Base-by-base conservation (phyloP, 2,329 filamentous ascomycete genomes). In the Phyllosticta citrichinensis region DNA sequence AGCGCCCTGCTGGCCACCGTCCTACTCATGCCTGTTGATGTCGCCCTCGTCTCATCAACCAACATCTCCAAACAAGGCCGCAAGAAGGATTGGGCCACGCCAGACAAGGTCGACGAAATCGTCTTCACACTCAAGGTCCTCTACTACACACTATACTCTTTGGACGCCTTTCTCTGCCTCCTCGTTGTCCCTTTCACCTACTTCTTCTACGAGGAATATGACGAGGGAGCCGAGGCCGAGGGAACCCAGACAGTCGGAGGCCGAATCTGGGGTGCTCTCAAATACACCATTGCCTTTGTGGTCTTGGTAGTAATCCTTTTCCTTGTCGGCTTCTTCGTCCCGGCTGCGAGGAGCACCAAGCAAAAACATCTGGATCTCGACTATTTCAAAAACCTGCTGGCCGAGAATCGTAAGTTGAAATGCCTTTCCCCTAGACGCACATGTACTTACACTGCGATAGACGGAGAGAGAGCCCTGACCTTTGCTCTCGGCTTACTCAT, bases 121-220 rank as follows among this genome's bases (percentile, higher is more conserved):
- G 79, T 93, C 17, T 81, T 85, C 64, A 91, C 89, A 0, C 81
- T 99, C 65, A 89, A 89, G 72, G 82, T 95, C 62, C 88, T 96
- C 62, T 99, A 99, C 77, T 97, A 97, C 75, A 81, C 86, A 0
- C 81, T 99, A 0, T 99, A 97, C 77, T 94, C 89, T 67, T 79
- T 97, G 66, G 94, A 99, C 73, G 89, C 91, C 0, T 73, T 97
- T 5, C 83, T 99, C 11, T 99, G 94, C 70, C 80, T 99, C 54
- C 73, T 97, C 19, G 83, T 96, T 53, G 88, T 97, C 20, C 94
- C 94, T 0, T 99, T 99, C 71, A 88, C 92, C 55, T 99, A 99
- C 78, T 99, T 99, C 73, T 97, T 88, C 85, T 94, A 96, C 70
- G 94, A 99, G 73, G 94, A 97, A 74, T 96, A 96, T 66, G 93